Base-by-base conservation (phyloP, 208 protist species). In the Leishmania tropica region DNA sequence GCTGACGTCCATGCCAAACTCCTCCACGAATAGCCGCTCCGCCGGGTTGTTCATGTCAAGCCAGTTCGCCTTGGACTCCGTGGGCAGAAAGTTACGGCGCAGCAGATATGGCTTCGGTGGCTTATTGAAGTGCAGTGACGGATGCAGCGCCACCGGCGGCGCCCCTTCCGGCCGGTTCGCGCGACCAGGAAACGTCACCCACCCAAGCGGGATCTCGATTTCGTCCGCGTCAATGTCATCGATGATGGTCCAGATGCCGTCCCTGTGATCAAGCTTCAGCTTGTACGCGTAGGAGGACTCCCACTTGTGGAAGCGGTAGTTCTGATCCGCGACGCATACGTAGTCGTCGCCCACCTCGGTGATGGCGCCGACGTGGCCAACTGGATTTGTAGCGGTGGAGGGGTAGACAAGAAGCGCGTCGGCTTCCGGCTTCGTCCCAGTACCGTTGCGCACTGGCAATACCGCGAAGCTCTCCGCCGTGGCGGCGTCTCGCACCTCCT, bases 291-390 rank as follows among this genome's bases (percentile, higher is more conserved):
- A 94, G 60, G 86, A 58, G 8, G 85, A 81, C 42, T 88, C 76
- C 93, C 95, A 97, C 81, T 95, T 94, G 84, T 94, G 87, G 81
- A 96, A 97, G 72, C 87, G 86, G 78, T 94, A 92, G 87, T 97
- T 96, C 84, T 97, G 95, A 73, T 97, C 95, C 2, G 92, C 93
- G 42, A 97, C 87, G 60, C 90, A 92, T 1, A 97, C 89, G 85
- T 90, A 97, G 77, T 93, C 85, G 17, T 97, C 95, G 31, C 92
- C 93, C 1, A 97, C 95, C 80, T 95, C 90, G n/a, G 90, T 94
- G 51, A 97, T 97, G 19, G 86, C 92, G 15, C 90, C 92, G 54
- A 97, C 92, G 76, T 97, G 95, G 58, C 95, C 95, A 5, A 91
- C 88, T 1, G 84, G 67, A 78, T 85, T 92, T 19, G 80, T 48